phyloP scores from a whole-genome alignment of 75 land plant species.

The Selaginella tamariscina region DNA sequence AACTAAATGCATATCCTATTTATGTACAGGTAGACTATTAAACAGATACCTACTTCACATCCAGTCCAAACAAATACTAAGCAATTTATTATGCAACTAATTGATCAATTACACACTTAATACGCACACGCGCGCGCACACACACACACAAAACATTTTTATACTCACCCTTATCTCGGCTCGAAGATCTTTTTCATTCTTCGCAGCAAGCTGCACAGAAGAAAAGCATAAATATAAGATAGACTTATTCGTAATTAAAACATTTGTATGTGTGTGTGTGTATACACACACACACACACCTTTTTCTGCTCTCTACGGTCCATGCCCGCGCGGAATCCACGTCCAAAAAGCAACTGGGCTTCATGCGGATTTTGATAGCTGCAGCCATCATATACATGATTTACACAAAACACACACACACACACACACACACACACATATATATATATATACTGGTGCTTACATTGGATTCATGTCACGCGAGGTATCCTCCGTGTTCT shows the following conservation, averaged over 20 bases:
- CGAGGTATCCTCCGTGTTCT: constrained; percentile 96
- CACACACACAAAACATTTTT: not conserved
- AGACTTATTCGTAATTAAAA: not conserved
- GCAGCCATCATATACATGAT: not conserved
- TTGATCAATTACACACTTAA: too few relatives aligned
- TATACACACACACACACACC: constrained; percentile 15
- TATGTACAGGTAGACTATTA: too few relatives aligned
- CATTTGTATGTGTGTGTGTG: not conserved
- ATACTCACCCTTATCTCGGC: constrained; percentile 53
- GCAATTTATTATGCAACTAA: too few relatives aligned
- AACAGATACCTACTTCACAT: too few relatives aligned
- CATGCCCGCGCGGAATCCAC: constrained; percentile 95
- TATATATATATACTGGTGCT: not conserved
- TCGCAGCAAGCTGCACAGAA: constrained; percentile 50
- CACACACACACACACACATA: constrained; percentile 8
- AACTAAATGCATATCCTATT: too few relatives aligned
- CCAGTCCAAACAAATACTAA: too few relatives aligned
- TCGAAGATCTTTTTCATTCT: constrained; percentile 78
- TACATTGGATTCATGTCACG: constrained; percentile 84
- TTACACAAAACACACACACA: not conserved
- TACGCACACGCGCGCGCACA: not conserved
- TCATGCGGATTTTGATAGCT: constrained; percentile 95
- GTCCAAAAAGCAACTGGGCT: constrained; percentile 83
- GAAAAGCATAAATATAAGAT: not conserved
- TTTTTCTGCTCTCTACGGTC: constrained; percentile 98